phyloP scores from a whole-genome alignment of 1,139 yeast species.

The Debaryomyces sp. region DNA sequence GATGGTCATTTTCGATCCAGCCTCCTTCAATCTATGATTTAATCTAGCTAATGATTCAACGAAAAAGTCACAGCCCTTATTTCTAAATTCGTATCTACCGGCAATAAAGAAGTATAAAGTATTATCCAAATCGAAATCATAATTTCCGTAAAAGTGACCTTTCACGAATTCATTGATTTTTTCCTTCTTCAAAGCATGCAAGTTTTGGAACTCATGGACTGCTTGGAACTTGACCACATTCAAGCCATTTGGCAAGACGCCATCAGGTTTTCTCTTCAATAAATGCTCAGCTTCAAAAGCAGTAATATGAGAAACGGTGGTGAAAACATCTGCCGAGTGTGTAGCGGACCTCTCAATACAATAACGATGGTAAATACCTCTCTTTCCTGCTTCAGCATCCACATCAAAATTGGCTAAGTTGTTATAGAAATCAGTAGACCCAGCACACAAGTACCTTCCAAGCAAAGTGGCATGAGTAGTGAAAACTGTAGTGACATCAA shows the following conservation, averaged over 20 bases:
- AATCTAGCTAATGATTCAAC: conserved; percentile 91
- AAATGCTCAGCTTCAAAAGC: conserved; percentile 94
- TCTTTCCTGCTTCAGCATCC: conserved; percentile 96
- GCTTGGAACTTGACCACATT: conserved; percentile 97
- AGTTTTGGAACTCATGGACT: conserved; percentile 95
- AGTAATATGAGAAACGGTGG: conserved; percentile 95
- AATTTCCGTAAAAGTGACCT: conserved; percentile 96
- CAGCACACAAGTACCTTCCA: conserved; percentile 96
- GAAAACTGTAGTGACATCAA: conserved; percentile 93
- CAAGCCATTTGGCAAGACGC: conserved; percentile 94
- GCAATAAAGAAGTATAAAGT: conserved; percentile 95
- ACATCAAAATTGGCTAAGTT: conserved; percentile 89
- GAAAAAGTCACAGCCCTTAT: conserved; percentile 95
- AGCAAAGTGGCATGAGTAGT: conserved; percentile 96
- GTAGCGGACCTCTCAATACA: conserved; percentile 97
- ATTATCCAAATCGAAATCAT: conserved; percentile 91
- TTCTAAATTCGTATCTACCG: conserved; percentile 95
- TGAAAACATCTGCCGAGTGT: conserved; percentile 94
- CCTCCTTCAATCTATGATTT: conserved; percentile 80
- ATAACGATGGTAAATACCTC: conserved; percentile 96
- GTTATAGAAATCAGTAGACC: conserved; percentile 93
- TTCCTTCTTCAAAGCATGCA: conserved; percentile 89
- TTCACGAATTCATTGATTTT: conserved; percentile 92
- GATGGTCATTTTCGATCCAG: conserved; percentile 86
- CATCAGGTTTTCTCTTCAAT: conserved; percentile 94